A percentile compares a stretch with the other conserved stretches of the same genome.
Evolutionary conservation across 2,329 filamentous ascomycete genomes (phyloP).

Genomic region (Lachnellula suecica): DNA sequence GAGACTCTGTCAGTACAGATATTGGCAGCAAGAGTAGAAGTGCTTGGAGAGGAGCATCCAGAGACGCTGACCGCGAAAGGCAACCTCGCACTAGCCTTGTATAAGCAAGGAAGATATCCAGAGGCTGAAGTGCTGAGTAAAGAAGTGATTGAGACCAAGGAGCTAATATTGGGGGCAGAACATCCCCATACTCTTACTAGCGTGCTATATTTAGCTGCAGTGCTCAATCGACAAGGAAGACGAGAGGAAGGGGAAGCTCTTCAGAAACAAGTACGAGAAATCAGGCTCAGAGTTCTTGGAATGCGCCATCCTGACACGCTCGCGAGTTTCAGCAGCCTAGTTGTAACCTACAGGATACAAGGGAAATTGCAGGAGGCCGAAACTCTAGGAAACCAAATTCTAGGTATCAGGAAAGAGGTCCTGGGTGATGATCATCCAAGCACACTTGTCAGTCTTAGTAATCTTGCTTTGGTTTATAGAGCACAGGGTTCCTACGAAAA

Average conservation of each 20-base stretch:
- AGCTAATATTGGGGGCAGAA: not conserved
- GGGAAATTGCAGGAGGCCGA: not conserved
- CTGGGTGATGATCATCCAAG: not conserved
- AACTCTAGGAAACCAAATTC: not conserved
- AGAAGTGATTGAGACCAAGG: not conserved
- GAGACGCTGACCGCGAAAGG: not conserved
- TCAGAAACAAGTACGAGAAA: not conserved
- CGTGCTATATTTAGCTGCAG: not conserved
- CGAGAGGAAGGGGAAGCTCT: not conserved
- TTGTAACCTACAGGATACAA: not conserved
- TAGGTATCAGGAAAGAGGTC: not conserved
- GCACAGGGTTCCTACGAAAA: not conserved
- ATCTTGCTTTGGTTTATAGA: not conserved
- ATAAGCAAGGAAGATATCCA: not conserved
- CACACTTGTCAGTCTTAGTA: not conserved
- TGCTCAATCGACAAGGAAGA: not conserved
- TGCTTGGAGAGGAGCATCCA: not conserved
- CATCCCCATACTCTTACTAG: not conserved
- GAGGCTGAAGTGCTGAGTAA: not conserved
- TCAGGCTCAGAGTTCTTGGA: not conserved
- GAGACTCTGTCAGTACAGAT: not conserved
- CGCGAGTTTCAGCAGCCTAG: not conserved
- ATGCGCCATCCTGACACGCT: not conserved
- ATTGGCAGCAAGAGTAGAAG: not conserved
- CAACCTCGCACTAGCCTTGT: not conserved